phyloP scores from a whole-genome alignment of 352 stramenopile genomes.

The Globisporangium megalacanthum region DNA sequence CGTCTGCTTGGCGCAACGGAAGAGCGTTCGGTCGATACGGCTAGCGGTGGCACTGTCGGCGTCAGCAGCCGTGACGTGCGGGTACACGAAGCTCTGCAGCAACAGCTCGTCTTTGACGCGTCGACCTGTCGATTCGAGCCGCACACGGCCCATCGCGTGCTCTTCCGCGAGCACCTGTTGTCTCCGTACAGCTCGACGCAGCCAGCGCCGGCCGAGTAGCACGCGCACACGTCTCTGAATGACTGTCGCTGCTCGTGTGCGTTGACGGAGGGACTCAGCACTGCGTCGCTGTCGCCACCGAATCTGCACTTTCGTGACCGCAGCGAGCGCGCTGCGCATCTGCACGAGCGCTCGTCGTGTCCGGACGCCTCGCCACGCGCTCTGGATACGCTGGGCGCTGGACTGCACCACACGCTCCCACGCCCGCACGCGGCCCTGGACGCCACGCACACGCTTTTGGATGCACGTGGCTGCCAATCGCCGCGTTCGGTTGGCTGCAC shows the following conservation, averaged over 20 bases:
- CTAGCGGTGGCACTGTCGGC: neutral
- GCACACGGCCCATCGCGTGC: conserved; percentile 35
- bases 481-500: conserved; percentile 21
- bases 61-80: conserved; percentile 17
- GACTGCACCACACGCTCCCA: conserved; percentile 37
- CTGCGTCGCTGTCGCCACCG: conserved; percentile 34
- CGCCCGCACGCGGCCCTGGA: conserved; percentile 31
- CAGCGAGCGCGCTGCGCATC: conserved; percentile 33
- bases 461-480: conserved; percentile 41
- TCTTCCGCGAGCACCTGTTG: conserved; percentile 55
- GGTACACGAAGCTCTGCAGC: conserved; percentile 57
- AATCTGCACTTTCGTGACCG: conserved; percentile 45
- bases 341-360: conserved; percentile 36
- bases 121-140: conserved; percentile 37
- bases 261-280: conserved; percentile 19
- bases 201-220: conserved; percentile 30
- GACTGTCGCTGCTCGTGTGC: conserved; percentile 16
- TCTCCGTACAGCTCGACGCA: conserved; percentile 28
- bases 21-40: conserved; percentile 37
- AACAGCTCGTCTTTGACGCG: conserved; percentile 54
- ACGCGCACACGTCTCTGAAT: conserved; percentile 40
- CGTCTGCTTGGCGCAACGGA: conserved; percentile 21
- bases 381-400: conserved; percentile 41
- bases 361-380: conserved; percentile 45
- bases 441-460: conserved; percentile 48